These are phyloP conservation scores for Xylaria sp. DNA, from an alignment of 2,329 filamentous ascomycete genomes.

Conservation along the genomic window DNA sequence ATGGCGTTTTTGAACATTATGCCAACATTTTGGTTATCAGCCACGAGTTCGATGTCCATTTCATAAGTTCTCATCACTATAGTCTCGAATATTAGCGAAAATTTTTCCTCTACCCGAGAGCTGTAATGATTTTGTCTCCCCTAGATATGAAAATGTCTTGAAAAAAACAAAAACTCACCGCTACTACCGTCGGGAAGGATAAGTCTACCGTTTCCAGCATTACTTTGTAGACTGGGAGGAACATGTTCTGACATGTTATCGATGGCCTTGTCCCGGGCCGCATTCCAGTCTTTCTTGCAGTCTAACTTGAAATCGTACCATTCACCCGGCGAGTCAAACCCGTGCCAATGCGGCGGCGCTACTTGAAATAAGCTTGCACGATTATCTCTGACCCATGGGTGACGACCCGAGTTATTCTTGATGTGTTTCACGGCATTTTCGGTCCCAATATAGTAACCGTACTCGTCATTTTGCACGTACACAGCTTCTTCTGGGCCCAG, in stretches of 20 bases:
- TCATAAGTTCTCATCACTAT: constrained; percentile 60
- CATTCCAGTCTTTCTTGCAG: constrained; percentile 1
- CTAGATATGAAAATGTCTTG: neutral
- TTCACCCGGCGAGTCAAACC: neutral
- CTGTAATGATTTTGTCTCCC: constrained; percentile 4
- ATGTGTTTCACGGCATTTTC: constrained; percentile 38
- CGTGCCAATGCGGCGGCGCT: neutral
- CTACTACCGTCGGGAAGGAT: constrained; percentile 22
- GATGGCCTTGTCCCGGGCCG: constrained; percentile 6
- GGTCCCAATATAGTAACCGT: constrained; percentile 46
- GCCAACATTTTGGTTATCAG: constrained; percentile 44
- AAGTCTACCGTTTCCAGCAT: no score
- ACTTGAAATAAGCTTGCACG: constrained; percentile 30
- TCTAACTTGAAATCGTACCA: constrained; percentile 21
- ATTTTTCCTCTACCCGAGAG: constrained; percentile 25
- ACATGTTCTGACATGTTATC: neutral
- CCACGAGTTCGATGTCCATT: constrained; percentile 60
- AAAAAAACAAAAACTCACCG: constrained; percentile 32
- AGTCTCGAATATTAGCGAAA: constrained; percentile 36
- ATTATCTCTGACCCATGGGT: constrained; percentile 43
- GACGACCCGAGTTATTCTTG: constrained; percentile 41
- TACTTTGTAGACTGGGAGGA: neutral
- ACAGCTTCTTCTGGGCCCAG: constrained; percentile 41
- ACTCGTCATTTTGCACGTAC: constrained; percentile 31
- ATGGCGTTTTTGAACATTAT: constrained; percentile 49